Base-by-base conservation (phyloP, 2,329 filamentous ascomycete species). In the Phialophora verrucosa region DNA sequence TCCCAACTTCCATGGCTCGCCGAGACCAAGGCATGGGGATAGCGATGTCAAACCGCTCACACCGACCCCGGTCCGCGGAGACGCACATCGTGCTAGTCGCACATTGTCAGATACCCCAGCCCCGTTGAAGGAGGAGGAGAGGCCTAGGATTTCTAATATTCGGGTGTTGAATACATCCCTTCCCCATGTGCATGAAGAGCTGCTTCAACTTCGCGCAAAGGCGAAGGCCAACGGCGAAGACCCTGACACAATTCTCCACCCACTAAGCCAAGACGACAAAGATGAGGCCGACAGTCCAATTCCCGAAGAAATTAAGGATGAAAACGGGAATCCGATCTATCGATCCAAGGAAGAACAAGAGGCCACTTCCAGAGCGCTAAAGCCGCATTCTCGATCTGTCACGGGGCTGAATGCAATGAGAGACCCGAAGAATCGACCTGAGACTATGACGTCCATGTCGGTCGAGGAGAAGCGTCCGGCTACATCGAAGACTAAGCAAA, bases 151-250 rank as follows among this genome's bases (percentile, higher is more conserved):
- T 58, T 96, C 90, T 78, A 97, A 96, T 71, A 91, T 99, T 60
- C 92, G 92, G 68, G 92, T 99, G 57, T 82, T 99, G 11, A 93
- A 95, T 3, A 96, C 91, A 71, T 97, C 93, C 78, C 81, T 99
- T 51, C 92, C 95, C 6, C 88, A 91, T 35, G 96, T 96, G 67
- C 95, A 99, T 78, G 90, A 90, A 69, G 93, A 95, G 61, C 95
- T 91, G 72, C 94, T 98, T 86, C 90, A 93, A 75, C 78, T 82
- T 67, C 76, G 80, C 38, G 72, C 66, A 57, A 70, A 66, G 88
- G 90, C 63, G 83, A 58, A 78, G 79, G 67, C 81, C 83, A 54
- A 79, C 82, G 64, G 71, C 35, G 73, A 65, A 64, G 73, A 68
- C 69, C 74, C 70, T 62, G 74, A 73, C 69, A 65, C 29, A 58